phyloP scores from a whole-genome alignment of 2,329 filamentous ascomycete genomes.

The Trichoderma afroharzianum region DNA sequence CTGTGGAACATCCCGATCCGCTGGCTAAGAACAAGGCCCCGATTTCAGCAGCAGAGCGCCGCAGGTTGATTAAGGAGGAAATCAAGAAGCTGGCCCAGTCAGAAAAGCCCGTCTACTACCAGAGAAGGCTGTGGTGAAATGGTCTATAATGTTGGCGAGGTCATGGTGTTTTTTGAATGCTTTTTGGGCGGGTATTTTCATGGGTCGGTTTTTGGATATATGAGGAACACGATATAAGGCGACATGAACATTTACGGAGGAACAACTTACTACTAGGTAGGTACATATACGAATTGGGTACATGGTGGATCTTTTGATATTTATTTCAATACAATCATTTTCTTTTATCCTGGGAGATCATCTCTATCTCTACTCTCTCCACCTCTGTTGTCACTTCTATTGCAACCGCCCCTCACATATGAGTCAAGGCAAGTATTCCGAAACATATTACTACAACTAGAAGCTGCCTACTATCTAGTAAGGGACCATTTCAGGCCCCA shows the following conservation, averaged over 20 bases:
- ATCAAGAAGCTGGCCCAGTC: constrained; percentile 46
- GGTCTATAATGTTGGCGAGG: too few relatives aligned
- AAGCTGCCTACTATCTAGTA: background rate
- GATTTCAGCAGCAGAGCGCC: constrained; percentile 50
- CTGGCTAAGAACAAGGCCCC: constrained; percentile 42
- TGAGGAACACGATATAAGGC: background rate
- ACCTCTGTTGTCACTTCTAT: background rate
- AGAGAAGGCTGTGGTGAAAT: constrained; percentile 50
- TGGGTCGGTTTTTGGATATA: background rate
- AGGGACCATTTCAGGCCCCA: background rate
- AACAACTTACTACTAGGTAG: too few relatives aligned
- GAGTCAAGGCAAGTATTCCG: background rate
- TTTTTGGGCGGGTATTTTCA: background rate
- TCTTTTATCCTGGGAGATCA: background rate
- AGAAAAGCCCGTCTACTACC: constrained; percentile 49
- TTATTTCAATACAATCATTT: background rate
- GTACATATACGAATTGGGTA: background rate
- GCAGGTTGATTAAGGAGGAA: constrained; percentile 57
- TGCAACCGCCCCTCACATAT: background rate
- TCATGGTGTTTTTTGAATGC: background rate
- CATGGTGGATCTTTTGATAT: background rate
- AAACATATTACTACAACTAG: background rate
- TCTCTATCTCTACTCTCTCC: background rate
- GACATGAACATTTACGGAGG: background rate
- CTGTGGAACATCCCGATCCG: constrained; percentile 35